Conservation (phyloP, 2,329 filamentous ascomycete species). For the Sporothrix curviconia region DNA sequence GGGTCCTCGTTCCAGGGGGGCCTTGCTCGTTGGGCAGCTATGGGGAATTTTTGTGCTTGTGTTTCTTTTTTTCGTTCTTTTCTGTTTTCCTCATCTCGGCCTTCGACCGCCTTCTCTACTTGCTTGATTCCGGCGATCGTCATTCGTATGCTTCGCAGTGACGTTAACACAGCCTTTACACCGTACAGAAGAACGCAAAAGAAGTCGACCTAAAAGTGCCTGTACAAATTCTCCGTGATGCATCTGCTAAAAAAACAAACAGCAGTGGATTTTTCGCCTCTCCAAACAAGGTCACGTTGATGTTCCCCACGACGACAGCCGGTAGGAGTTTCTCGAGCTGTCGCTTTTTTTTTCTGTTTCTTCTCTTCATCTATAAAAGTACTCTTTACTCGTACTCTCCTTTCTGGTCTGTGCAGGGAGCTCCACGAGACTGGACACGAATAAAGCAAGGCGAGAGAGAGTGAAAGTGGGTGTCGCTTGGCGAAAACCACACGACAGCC, state of each 20-base stretch:
- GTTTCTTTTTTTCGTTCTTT: neutral
- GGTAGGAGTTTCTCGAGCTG: neutral
- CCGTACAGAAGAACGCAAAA: too few relatives aligned
- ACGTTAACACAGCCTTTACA: too few relatives aligned
- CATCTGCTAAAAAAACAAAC: neutral
- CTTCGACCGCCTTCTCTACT: neutral
- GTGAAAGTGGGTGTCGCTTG: neutral
- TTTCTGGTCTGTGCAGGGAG: neutral
- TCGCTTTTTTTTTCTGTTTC: neutral
- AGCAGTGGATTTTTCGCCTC: too few relatives aligned
- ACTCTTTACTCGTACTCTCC: too few relatives aligned
- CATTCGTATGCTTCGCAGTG: neutral
- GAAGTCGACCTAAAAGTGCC: too few relatives aligned
- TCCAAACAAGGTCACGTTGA: slow-evolving; percentile 1
- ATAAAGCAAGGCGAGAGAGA: neutral
- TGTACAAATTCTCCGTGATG: too few relatives aligned
- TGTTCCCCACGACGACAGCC: neutral
- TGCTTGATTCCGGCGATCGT: neutral
- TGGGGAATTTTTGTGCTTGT: neutral
- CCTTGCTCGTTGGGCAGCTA: neutral
- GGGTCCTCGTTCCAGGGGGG: neutral
- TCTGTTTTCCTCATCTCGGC: neutral
- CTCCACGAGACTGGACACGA: neutral
- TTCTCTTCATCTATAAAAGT: neutral
- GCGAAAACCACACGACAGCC: neutral